Evolutionary conservation across 2,329 filamentous ascomycete genomes (phyloP).

Genomic region (Aureobasidium namibiae): DNA sequence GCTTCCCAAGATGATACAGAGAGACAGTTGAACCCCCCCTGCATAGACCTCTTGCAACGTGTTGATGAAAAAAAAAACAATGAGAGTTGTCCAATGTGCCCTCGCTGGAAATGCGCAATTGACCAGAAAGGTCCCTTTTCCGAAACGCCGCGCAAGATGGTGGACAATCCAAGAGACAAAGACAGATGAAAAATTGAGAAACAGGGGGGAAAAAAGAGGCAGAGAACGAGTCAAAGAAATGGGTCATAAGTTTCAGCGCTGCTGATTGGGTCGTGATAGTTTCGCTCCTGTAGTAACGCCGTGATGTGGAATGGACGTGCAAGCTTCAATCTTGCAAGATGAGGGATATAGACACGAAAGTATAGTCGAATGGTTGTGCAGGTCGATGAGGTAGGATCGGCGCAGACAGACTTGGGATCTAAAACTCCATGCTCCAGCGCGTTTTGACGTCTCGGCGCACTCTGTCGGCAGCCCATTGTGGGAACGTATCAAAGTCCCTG

Average conservation of each 20-base stretch:
- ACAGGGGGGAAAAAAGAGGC: background rate
- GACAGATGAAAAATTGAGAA: background rate
- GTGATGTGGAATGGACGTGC: background rate
- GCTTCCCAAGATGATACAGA: too few relatives aligned
- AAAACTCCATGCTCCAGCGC: conserved; percentile 13
- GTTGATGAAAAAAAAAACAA: background rate
- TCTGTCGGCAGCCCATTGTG: conserved; percentile 12
- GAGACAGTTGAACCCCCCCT: too few relatives aligned
- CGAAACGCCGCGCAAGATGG: background rate
- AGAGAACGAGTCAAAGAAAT: background rate
- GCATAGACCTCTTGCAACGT: too few relatives aligned
- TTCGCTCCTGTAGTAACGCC: background rate
- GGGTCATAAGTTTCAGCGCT: background rate
- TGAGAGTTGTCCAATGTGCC: background rate
- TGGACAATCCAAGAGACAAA: background rate
- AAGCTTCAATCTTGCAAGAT: background rate
- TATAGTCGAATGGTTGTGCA: background rate
- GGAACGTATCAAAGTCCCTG: background rate
- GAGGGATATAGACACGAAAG: background rate
- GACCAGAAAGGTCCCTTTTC: background rate
- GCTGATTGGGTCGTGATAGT: background rate
- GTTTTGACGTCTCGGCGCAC: conserved; percentile 3
- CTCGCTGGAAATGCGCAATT: background rate
- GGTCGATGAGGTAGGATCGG: background rate
- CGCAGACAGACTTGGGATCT: background rate